These are phyloP conservation scores for Geranium brycei DNA, from an alignment of 345 rosid species.

Conservation along the genomic window DNA sequence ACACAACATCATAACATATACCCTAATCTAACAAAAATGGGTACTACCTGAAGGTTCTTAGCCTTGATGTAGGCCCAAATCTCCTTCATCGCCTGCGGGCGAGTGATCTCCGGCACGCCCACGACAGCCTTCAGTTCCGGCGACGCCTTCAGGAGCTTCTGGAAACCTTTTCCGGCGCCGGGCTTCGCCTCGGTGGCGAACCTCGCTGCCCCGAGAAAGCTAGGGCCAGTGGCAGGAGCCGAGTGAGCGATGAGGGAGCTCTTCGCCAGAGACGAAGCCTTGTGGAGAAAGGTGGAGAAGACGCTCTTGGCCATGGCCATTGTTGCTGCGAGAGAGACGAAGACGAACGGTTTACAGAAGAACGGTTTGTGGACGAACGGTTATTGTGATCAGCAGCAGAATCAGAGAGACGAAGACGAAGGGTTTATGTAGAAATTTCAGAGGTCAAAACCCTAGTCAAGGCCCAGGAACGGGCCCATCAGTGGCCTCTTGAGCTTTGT, in stretches of 20 bases:
- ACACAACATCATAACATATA: background rate
- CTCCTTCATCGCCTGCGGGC: slow-evolving; percentile 73
- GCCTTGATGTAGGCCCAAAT: slow-evolving; percentile 93
- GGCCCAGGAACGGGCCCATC: too few relatives aligned
- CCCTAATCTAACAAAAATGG: too few relatives aligned
- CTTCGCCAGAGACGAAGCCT: background rate
- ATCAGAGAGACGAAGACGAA: background rate
- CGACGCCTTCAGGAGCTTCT: slow-evolving; percentile 71
- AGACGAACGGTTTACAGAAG: too few relatives aligned
- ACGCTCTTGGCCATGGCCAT: slow-evolving; percentile 13
- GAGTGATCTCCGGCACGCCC: slow-evolving; percentile 71
- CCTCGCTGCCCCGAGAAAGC: slow-evolving; percentile 18
- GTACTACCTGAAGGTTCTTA: slow-evolving; percentile 69
- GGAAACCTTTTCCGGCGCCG: slow-evolving; percentile 52
- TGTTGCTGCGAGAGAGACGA: slow-evolving; percentile 23
- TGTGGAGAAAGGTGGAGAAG: slow-evolving; percentile 5
- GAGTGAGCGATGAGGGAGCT: too few relatives aligned
- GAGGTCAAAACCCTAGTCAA: too few relatives aligned
- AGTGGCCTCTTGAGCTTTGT: too few relatives aligned
- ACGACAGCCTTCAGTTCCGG: slow-evolving; percentile 82
- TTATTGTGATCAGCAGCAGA: too few relatives aligned
- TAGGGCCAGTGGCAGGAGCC: slow-evolving; percentile 2
- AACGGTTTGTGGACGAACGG: too few relatives aligned
- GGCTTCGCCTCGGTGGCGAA: slow-evolving; percentile 51
- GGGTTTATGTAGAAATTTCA: slow-evolving; percentile 11